These are phyloP conservation scores for Oidiodendron maius DNA, from an alignment of 495 filamentous ascomycete species.

Conservation along the genomic window DNA sequence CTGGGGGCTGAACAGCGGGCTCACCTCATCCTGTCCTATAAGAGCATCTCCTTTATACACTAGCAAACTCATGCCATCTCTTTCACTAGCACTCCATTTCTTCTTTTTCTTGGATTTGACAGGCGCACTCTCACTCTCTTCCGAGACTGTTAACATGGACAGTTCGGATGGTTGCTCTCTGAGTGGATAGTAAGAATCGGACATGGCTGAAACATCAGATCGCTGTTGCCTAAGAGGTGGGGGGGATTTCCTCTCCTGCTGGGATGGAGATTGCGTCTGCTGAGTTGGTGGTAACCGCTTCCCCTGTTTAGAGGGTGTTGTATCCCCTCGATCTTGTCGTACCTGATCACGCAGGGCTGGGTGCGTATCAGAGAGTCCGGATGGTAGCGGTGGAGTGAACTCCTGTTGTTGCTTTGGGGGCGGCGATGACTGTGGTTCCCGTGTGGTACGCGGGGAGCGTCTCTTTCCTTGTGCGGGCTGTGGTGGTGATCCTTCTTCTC, in stretches of 20 bases:
- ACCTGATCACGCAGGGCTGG: too few relatives aligned
- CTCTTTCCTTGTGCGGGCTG: too few relatives aligned
- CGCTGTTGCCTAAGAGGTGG: not conserved
- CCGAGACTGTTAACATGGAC: not conserved
- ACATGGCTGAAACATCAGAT: not conserved
- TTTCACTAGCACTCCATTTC: not conserved
- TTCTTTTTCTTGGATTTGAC: not conserved
- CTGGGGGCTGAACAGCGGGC: not conserved
- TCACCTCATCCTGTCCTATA: not conserved
- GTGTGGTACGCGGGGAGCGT: too few relatives aligned
- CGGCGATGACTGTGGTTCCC: too few relatives aligned
- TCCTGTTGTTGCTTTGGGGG: too few relatives aligned
- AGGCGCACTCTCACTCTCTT: not conserved
- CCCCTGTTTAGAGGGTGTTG: too few relatives aligned
- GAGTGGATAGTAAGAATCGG: not conserved
- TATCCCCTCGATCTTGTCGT: too few relatives aligned
- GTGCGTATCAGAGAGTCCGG: too few relatives aligned
- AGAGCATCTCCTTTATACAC: not conserved
- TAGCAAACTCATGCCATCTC: not conserved
- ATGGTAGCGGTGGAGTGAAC: too few relatives aligned
- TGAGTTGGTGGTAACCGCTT: not conserved
- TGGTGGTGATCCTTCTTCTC: too few relatives aligned
- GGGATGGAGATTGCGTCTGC: not conserved
- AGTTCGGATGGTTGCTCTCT: not conserved
- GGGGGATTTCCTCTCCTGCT: not conserved